Percentiles rank a stretch among this genome's conserved stretches.
Evolutionary conservation across 2,329 filamentous ascomycete species (phyloP).

Genomic region (Colletotrichum eremochloae): DNA sequence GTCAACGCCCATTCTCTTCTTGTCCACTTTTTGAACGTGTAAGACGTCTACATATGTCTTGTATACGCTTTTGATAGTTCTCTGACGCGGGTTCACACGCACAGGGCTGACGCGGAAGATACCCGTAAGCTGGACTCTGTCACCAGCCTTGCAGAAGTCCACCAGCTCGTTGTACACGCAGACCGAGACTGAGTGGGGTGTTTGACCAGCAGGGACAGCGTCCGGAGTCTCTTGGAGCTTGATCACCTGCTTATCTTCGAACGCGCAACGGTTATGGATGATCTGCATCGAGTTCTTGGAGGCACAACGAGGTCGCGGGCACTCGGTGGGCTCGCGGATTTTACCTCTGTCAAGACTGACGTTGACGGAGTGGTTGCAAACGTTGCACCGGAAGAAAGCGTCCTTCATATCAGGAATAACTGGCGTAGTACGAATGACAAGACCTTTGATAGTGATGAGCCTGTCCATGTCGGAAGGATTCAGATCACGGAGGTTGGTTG

Average conservation of each 20-base stretch:
- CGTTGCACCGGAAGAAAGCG: constrained; percentile 95
- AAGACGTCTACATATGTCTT: constrained; percentile 98
- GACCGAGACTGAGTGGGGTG: constrained; percentile 95
- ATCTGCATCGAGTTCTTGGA: constrained; percentile 98
- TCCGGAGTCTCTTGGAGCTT: constrained; percentile 98
- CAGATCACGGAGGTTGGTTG: constrained; percentile 91
- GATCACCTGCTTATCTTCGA: constrained; percentile 98
- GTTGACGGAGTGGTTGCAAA: constrained; percentile 91
- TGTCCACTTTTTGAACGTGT: constrained; percentile 96
- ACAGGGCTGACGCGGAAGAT: constrained; percentile 97
- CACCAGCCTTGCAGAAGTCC: constrained; percentile 97
- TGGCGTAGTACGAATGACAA: constrained; percentile 95
- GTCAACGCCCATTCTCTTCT: constrained; percentile 93
- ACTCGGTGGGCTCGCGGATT: constrained; percentile 93
- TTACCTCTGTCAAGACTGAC: constrained; percentile 95
- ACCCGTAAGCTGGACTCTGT: constrained; percentile 93
- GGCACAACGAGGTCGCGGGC: constrained; percentile 84
- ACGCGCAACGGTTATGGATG: constrained; percentile 93
- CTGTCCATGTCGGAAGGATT: constrained; percentile 92
- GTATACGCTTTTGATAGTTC: constrained; percentile 94
- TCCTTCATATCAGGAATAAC: constrained; percentile 99
- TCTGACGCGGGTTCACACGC: constrained; percentile 91
- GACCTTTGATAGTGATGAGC: constrained; percentile 91
- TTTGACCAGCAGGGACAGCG: constrained; percentile 93
- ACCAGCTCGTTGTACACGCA: constrained; percentile 98